Percentiles rank a stretch among this genome's conserved stretches.
Evolutionary conservation across 1,139 yeast genomes (phyloP).

Genomic region (Pneumocystis carinii): DNA sequence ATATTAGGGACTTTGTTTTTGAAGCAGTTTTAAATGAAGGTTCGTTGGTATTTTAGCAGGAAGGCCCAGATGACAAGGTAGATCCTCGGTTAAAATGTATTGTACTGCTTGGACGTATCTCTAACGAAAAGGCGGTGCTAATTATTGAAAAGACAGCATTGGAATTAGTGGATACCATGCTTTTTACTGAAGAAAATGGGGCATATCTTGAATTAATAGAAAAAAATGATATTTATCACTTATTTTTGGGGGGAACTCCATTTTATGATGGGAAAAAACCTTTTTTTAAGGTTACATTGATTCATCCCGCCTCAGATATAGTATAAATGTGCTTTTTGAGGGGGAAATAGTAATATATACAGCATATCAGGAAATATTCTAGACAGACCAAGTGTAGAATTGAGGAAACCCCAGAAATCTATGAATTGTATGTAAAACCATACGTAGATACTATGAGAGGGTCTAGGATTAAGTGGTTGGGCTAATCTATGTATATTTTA

Average conservation of each 20-base stretch:
- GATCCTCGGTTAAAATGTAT: constrained; percentile 67
- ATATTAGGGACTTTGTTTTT: background rate
- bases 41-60: constrained; percentile 7
- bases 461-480: constrained; percentile 58
- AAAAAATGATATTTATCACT: constrained; percentile 64
- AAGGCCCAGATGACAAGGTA: constrained; percentile 68
- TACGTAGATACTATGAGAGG: constrained; percentile 68
- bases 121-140: constrained; percentile 48
- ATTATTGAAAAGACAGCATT: constrained; percentile 62
- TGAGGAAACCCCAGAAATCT: constrained; percentile 68
- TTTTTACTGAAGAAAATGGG: constrained; percentile 13
- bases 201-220: constrained; percentile 36
- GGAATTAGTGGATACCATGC: constrained; percentile 16
- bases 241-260: constrained; percentile 50
- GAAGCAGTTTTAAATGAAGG: background rate
- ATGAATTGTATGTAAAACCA: constrained; percentile 47
- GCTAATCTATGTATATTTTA: background rate
- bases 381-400: constrained; percentile 45
- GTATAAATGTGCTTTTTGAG: constrained; percentile 1
- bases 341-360: background rate
- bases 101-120: constrained; percentile 69
- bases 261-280: constrained; percentile 33
- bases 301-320: constrained; percentile 75
- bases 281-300: constrained; percentile 56
- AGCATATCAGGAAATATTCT: constrained; percentile 63